Evolutionary conservation across 306 rosid species (phyloP).

Genomic region (Acacia confusa): DNA sequence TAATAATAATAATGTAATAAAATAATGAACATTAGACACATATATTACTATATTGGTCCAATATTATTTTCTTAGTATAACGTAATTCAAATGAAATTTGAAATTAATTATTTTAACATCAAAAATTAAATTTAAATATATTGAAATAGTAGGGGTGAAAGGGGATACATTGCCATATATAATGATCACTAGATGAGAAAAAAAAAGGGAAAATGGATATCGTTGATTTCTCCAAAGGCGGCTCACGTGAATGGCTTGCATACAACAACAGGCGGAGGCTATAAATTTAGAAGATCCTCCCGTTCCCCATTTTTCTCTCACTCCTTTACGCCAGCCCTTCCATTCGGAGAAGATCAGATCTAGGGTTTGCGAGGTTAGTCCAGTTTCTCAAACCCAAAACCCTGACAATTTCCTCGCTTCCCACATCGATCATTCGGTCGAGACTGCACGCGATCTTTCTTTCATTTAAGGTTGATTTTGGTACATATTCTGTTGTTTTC

Average conservation of each 20-base stretch:
- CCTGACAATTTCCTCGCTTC: not conserved
- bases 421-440: not conserved
- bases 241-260: not conserved
- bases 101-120: no score
- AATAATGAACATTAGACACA: no score
- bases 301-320: not conserved
- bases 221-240: not conserved
- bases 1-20: no score
- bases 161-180: no score
- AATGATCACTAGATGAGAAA: no score
- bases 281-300: not conserved
- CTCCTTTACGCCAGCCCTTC: not conserved
- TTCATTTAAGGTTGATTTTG: not conserved
- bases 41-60: no score
- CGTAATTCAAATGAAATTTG: not conserved
- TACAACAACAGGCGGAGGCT: not conserved
- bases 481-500: not conserved
- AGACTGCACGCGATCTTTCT: not conserved
- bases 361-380: not conserved
- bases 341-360: not conserved
- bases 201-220: not conserved
- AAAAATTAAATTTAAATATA: no score
- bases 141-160: not conserved
- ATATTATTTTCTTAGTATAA: no score
- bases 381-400: not conserved